Base-by-base conservation (phyloP, 2,329 filamentous ascomycete species). In the Apiospora rasikravindrae region DNA sequence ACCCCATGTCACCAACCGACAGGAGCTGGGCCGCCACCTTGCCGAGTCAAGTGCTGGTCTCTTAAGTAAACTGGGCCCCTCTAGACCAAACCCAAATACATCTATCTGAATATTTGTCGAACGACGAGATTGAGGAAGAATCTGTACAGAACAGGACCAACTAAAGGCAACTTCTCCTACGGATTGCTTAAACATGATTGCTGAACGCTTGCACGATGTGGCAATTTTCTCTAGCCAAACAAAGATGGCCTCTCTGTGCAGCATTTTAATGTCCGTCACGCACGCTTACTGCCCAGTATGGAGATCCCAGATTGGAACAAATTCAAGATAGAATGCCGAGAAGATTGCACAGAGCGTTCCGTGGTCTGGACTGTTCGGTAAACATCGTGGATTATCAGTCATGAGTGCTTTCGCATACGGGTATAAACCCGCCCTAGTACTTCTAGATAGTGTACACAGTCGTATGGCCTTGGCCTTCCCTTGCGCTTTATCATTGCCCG, bases 371-470 rank as follows among this genome's bases (percentile, higher is more conserved):
- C n/a, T 64, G 33, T 64, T n/a, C 19, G 29, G 57, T 64, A 64
- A 64, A 64, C 57, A 47, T 47, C 66, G 44, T 45, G 40, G 66
- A 68, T 45, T 68, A 33, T n/a, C 47, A 69, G 47, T 69, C 68
- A 69, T 51, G 47, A 44, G 68, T 53, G 47, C 68, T 51, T 69
- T 53, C 57, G 47, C 47, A 69, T 69, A 51, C 68, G 68, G 68
- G 33, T 24, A 44, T 69, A 57, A 40, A 33, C 67, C 67, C 47
- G 67, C 44, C 47, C 67, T 69, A 37, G 67, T 47, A 49, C 67
- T 42, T 69, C 68, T 69, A 57, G 37, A 53, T 69, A 82, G 78
- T 81, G 77, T 84, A 84, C 82, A 84, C 70, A 57, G 37, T 42
- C 47, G 40, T 57, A 22, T 22, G 61, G 33, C 29, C 51, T 45